Conservation (phyloP, 1,284 basidiomycete genomes). For the Rhodotorula sp. region DNA sequence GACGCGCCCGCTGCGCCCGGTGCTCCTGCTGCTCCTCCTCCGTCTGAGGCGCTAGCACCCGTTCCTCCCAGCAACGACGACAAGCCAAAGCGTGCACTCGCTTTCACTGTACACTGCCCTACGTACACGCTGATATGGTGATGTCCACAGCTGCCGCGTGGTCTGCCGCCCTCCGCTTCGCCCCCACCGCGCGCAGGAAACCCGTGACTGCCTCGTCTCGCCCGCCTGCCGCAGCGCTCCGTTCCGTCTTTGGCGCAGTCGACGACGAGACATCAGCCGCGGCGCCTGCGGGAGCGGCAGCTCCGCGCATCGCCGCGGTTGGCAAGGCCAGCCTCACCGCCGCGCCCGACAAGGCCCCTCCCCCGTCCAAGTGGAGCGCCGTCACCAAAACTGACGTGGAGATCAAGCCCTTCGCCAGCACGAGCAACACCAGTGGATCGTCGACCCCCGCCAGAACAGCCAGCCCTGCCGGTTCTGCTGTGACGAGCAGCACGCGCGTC, state of each 20-base stretch:
- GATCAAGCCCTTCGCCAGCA: constrained; percentile 20
- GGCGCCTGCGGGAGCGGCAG: background rate
- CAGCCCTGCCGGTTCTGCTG: background rate
- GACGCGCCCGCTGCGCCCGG: background rate
- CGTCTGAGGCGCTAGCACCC: background rate
- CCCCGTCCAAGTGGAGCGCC: constrained; percentile 20
- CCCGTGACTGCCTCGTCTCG: constrained; percentile 6
- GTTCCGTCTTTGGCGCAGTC: constrained; percentile 22
- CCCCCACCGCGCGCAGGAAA: constrained; percentile 42
- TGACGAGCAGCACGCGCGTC: background rate
- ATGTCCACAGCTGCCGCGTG: constrained; percentile 17
- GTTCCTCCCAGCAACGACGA: background rate
- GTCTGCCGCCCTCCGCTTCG: constrained; percentile 44
- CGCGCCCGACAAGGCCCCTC: constrained; percentile 15
- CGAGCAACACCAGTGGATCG: constrained; percentile 4
- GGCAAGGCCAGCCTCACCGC: constrained; percentile 19
- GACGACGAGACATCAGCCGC: constrained; percentile 18
- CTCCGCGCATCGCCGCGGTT: constrained; percentile 2
- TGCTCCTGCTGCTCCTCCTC: background rate
- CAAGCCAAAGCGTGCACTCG: constrained; percentile 20
- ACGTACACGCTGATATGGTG: background rate
- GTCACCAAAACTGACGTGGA: constrained; percentile 1
- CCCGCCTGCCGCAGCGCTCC: constrained; percentile 17
- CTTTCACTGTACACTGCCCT: accelerated
- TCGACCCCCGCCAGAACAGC: background rate